Percentiles rank a stretch among this genome's conserved stretches.
Conservation (phyloP, 23 red algal species). For the Gracilaria domingensis region DNA sequence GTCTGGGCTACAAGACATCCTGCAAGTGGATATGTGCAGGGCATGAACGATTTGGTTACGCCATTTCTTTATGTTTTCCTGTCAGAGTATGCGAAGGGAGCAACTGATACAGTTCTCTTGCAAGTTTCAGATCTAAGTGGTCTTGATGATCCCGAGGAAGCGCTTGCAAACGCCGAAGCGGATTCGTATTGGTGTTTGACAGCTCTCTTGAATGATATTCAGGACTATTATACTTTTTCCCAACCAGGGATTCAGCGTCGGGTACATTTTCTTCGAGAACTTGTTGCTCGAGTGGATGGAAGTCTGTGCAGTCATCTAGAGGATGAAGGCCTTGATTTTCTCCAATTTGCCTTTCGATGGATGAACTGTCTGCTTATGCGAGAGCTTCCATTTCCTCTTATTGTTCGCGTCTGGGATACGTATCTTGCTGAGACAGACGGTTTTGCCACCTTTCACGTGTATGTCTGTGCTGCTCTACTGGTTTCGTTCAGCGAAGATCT, state of each 20-base stretch:
- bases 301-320: conserved; percentile 78
- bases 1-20: conserved; percentile 96
- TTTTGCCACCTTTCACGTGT: conserved; percentile 92
- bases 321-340: conserved; percentile 82
- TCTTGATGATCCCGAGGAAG: conserved; percentile 28
- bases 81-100: conserved; percentile 61
- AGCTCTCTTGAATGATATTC: conserved; percentile 85
- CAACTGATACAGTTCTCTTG: conserved; percentile 18
- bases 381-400: conserved; percentile 90
- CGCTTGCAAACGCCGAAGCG: conserved; percentile 85
- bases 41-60: conserved; percentile 96
- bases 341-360: conserved; percentile 99
- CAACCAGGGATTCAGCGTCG: conserved; percentile 98
- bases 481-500: conserved; percentile 80
- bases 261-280: conserved; percentile 77
- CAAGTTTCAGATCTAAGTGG: conserved; percentile 32
- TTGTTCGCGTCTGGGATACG: conserved; percentile 94
- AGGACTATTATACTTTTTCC: conserved; percentile 95
- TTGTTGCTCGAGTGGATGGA: conserved; percentile 83
- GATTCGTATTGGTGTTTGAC: conserved; percentile 96
- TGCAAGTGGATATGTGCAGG: conserved; percentile 95
- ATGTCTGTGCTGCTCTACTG: conserved; percentile 95
- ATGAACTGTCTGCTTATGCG: conserved; percentile 98
- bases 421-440: conserved; percentile 89
- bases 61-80: conserved; percentile 93